Base-by-base conservation (phyloP, 192 early-diverging fungal genomes). In the Pilaira anomala region DNA sequence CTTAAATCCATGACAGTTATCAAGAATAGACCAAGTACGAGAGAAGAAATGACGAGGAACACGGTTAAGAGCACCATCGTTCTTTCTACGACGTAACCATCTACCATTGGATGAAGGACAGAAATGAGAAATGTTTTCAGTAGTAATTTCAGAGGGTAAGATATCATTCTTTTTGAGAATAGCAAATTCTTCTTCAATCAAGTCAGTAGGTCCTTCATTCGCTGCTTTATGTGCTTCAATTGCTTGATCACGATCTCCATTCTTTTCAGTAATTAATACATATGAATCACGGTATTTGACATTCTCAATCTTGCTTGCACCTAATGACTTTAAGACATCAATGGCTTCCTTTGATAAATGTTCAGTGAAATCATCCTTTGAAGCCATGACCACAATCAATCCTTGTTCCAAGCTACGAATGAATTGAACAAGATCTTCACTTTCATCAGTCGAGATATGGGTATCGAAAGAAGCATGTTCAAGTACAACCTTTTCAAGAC, bases 41-140 rank as follows among this genome's bases (percentile, higher is more conserved):
- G 91, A 82, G 65, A 92, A 94, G 52, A 94, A 94, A 52, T 85
- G 80, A 4, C 68, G 62, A 6, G 92, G 91, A 1, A 90, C 90
- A 29, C 92, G 80, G 71, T 93, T 92, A 24, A 94, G 69, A 1
- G 92, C 87, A 19, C 92, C 92, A 67, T 94, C 92, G 63, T 92
- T 92, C 69, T 86, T 88, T 44, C 92, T 77, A 26, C 90, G 81
- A 7, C 90, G 74, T 56, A 92, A 66, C 90, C 90, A 92, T 21
- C 84, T 72, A 14, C 84, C 84, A 24, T 81, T 69, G 2, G 82
- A 69, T 49, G 68, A 75, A 25, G 79, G 80, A 2, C 80, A 75
- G 70, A 76, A 78, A 7, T 67, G 66, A 3, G 69, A 61, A 52
- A 78, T 77, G 39, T 80, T 73, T 1, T 77, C 66, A 14, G 72